Base-by-base conservation (phyloP, 1,284 basidiomycete genomes). In the Agroathelia rolfsii region DNA sequence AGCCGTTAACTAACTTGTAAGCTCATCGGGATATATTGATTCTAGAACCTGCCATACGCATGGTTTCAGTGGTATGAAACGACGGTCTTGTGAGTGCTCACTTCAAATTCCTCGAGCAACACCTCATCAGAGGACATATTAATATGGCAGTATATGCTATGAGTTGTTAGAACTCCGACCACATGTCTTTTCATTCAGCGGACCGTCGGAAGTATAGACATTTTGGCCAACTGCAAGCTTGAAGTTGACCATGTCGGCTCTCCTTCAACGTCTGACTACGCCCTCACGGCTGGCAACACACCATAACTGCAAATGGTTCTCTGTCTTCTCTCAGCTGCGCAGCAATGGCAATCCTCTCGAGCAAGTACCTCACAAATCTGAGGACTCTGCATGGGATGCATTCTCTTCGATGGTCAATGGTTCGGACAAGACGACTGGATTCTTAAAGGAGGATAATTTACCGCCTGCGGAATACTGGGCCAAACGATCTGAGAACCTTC, bases 21-120 rank as follows among this genome's bases (percentile, higher is more conserved):
- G 67, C 58, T 97, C 93, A 47, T 88, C 81, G 6, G 92, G 83
- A 58, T 94, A 97, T 55, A 97, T 97, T 14, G 88, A 83, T 63
- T 94, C 90, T 45, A 97, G 74, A 16, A 95, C 90, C 84, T 94
- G 51, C 3, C 33, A 14, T 18, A 12, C 19, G 23, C 28, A 25
- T 28, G n/a, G 5, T 18, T 8, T 29, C 35, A 36, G 29, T 13
- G 21, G 26, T 30, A 35, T 10, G 19, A 36, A 30, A 9, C 36
- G 27, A 38, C 40, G 22, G 32, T 22, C 14, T 30, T 30, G 21
- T 35, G 25, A 21, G 20, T 45, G 33, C 46, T 45, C 24, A 92
- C 90, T 74, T 95, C 90, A 46, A 92, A 77, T 59, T 95, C 90
- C 59, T 94, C 90, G 34, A 69, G 56, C 30, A 84, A 58, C 22